These are phyloP conservation scores for Aureobasidium sp. DNA, from an alignment of 2,329 filamentous ascomycete genomes.

Conservation along the genomic window DNA sequence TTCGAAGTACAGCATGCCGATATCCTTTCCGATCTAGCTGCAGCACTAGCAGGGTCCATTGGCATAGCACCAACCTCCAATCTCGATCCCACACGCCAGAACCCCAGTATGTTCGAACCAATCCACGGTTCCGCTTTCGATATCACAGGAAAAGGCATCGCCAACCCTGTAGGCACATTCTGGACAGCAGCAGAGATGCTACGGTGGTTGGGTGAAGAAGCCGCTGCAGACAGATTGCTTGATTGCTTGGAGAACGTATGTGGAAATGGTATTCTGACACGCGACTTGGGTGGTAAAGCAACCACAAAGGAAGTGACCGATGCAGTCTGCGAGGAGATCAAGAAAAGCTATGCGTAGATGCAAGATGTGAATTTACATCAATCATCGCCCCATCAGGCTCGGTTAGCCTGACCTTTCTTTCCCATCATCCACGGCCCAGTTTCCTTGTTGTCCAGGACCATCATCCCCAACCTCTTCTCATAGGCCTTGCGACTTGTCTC, in stretches of 20 bases:
- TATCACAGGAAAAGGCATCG: slow-evolving; percentile 48
- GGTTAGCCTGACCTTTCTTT: neutral
- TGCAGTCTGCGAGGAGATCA: slow-evolving; percentile 33
- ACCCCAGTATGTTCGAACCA: slow-evolving; percentile 55
- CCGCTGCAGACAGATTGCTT: slow-evolving; percentile 43
- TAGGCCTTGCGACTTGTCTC: neutral
- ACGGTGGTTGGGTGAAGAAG: slow-evolving; percentile 47
- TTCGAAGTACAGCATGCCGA: slow-evolving; percentile 41
- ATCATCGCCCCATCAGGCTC: neutral
- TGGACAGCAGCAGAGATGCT: slow-evolving; percentile 54
- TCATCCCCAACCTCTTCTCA: neutral
- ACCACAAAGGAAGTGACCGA: slow-evolving; percentile 35
- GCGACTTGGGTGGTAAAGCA: slow-evolving; percentile 44
- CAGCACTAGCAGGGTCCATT: slow-evolving; percentile 61
- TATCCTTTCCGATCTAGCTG: slow-evolving; percentile 63
- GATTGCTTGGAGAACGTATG: slow-evolving; percentile 46
- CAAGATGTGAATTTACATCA: neutral
- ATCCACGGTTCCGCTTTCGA: slow-evolving; percentile 54
- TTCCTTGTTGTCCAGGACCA: neutral
- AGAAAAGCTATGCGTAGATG: slow-evolving; percentile 11
- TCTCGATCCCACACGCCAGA: slow-evolving; percentile 53
- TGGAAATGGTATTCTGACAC: slow-evolving; percentile 43
- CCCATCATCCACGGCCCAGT: neutral
- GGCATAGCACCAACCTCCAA: slow-evolving; percentile 66
- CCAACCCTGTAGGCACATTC: slow-evolving; percentile 51